Percentiles rank a stretch among this genome's conserved stretches.
These are phyloP conservation scores for Zea luxurians DNA, from an alignment of 176 grass and related monocot genomes.

Conservation along the genomic window DNA sequence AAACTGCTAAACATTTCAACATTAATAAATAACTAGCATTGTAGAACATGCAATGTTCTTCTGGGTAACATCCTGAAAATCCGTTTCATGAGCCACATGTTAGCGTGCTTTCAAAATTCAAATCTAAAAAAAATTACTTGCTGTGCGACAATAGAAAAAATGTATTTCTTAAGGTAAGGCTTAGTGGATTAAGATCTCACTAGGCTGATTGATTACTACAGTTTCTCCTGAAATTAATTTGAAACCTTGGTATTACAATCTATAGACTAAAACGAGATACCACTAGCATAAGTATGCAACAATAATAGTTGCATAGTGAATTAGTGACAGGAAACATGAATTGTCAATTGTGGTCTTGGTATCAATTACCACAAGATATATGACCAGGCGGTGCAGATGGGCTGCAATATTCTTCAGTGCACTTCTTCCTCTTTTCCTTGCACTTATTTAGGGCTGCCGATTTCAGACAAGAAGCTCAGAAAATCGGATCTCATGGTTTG, in stretches of 20 bases:
- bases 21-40: neutral
- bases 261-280: neutral
- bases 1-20: neutral
- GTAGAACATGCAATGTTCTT: neutral
- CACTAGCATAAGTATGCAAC: neutral
- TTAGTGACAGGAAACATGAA: conserved; percentile 6
- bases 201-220: neutral
- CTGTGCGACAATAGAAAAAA: neutral
- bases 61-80: neutral
- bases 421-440: too few relatives aligned
- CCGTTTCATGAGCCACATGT: neutral
- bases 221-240: neutral
- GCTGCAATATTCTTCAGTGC: too few relatives aligned
- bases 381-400: too few relatives aligned
- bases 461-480: too few relatives aligned
- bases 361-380: neutral
- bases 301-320: neutral
- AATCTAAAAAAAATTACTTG: neutral
- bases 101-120: neutral
- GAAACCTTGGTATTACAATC: neutral
- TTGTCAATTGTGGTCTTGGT: neutral
- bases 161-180: neutral
- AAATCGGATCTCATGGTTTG: too few relatives aligned
- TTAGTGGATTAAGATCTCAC: neutral
- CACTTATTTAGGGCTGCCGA: too few relatives aligned